Evolutionary conservation across 192 early-diverging fungal species (phyloP).

Genomic region (Coemansia sp.): DNA sequence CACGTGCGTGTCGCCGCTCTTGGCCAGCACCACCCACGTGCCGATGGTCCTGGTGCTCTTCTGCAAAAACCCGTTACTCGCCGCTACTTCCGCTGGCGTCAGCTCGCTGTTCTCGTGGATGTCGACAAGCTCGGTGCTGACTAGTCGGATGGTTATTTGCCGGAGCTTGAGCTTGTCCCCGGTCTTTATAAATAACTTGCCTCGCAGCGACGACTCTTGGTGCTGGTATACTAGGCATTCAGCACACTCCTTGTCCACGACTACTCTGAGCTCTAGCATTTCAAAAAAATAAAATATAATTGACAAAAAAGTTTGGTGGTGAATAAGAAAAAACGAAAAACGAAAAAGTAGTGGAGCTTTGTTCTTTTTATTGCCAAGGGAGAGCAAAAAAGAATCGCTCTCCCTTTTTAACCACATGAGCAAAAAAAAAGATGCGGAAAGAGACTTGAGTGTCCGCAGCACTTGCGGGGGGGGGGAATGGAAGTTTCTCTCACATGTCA

Average conservation of each 20-base stretch:
- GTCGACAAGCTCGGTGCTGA: slow-evolving; percentile 42
- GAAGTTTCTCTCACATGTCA: too few species aligned
- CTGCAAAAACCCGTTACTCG: slow-evolving; percentile 15
- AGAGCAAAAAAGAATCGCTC: too few species aligned
- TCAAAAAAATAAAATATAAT: background rate
- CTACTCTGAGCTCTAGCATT: slow-evolving; percentile 31
- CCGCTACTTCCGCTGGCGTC: background rate
- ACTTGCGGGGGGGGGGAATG: too few species aligned
- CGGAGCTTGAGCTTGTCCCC: slow-evolving; percentile 41
- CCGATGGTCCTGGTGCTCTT: slow-evolving; percentile 36
- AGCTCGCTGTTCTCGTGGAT: slow-evolving; percentile 13
- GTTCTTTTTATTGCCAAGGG: too few species aligned
- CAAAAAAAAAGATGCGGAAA: too few species aligned
- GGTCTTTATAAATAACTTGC: slow-evolving; percentile 29
- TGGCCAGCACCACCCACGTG: slow-evolving; percentile 5
- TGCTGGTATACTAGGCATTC: slow-evolving; percentile 43
- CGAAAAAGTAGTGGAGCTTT: background rate
- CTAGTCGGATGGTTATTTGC: slow-evolving; percentile 35
- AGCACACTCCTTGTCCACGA: slow-evolving; percentile 23
- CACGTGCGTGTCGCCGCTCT: background rate
- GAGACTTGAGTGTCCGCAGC: background rate
- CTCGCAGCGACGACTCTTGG: slow-evolving; percentile 26
- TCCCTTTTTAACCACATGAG: too few species aligned
- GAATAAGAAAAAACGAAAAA: background rate
- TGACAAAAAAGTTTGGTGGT: background rate